phyloP scores from a whole-genome alignment of 106 monocot genomes.

The Dendrobium nobile region DNA sequence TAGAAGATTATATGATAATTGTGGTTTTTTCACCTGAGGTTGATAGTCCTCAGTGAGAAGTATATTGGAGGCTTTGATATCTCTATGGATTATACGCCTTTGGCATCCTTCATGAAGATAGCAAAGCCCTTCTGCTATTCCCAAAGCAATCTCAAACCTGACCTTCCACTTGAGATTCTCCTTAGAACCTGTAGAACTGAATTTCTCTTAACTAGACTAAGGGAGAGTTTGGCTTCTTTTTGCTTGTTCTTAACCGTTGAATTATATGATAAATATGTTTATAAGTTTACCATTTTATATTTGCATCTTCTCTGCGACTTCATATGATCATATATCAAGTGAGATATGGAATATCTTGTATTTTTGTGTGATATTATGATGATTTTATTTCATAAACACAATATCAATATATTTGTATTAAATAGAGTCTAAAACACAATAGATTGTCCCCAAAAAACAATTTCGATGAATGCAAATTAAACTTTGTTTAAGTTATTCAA shows the following conservation, averaged over 20 bases:
- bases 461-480: background rate
- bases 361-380: background rate
- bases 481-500: too few relatives aligned
- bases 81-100: conserved; percentile 89
- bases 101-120: conserved; percentile 94
- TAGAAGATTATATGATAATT: background rate
- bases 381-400: background rate
- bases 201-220: conserved; percentile 10
- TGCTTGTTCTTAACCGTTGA: background rate
- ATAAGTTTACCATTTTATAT: background rate
- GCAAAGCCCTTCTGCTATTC: conserved; percentile 78
- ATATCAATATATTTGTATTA: background rate
- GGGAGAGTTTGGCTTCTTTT: background rate
- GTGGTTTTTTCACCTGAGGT: conserved; percentile 56
- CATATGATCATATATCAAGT: background rate
- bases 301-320: background rate
- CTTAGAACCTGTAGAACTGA: conserved; percentile 57
- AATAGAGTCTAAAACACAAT: background rate
- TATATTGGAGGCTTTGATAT: conserved; percentile 96
- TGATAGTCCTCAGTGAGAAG: conserved; percentile 76
- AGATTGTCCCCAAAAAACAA: too few relatives aligned
- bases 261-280: background rate
- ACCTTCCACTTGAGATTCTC: conserved; percentile 58
- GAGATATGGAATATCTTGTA: background rate
- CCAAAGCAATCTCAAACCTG: conserved; percentile 77